A percentile compares a stretch with the other conserved stretches of the same genome.
Evolutionary conservation across 768 basidiomycete genomes (phyloP).

Genomic region (Tylopilus vinaceipallidus): DNA sequence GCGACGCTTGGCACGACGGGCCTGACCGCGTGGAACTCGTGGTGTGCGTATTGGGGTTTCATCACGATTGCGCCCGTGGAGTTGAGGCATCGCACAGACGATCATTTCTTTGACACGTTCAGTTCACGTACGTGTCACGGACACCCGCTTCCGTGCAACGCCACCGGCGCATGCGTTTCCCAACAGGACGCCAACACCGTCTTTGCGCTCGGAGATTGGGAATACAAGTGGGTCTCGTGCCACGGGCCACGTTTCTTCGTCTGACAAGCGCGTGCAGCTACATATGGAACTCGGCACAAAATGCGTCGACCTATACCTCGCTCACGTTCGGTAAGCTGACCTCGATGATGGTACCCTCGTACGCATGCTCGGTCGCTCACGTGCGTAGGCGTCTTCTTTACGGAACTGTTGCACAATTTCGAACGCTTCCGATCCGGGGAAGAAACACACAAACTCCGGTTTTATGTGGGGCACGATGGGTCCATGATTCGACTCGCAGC

Average conservation of each 20-base stretch:
- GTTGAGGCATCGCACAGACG: slow-evolving; percentile 9
- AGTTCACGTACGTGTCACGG: slow-evolving; percentile 46
- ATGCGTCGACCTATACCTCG: slow-evolving; percentile 41
- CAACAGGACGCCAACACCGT: slow-evolving; percentile 48
- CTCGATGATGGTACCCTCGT: background rate
- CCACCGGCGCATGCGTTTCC: slow-evolving; percentile 39
- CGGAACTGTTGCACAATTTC: slow-evolving; percentile 43
- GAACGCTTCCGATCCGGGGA: slow-evolving; percentile 31
- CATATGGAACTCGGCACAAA: slow-evolving; percentile 48
- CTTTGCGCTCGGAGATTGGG: slow-evolving; percentile 59
- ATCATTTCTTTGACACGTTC: slow-evolving; percentile 55
- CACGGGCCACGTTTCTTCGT: background rate
- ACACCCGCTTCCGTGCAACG: slow-evolving; percentile 42
- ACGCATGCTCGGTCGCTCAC: background rate
- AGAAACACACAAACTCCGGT: slow-evolving; percentile 36
- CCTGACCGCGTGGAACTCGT: slow-evolving; percentile 41
- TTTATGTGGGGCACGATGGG: slow-evolving; percentile 50
- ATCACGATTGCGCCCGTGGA: background rate
- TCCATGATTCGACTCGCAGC: slow-evolving; percentile 42
- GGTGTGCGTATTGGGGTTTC: slow-evolving; percentile 38
- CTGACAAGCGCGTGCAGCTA: slow-evolving; percentile 33
- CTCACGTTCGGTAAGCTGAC: slow-evolving; percentile 41
- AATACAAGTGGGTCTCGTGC: slow-evolving; percentile 43
- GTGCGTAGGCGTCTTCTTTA: slow-evolving; percentile 42
- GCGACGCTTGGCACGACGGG: slow-evolving; percentile 40